These are phyloP conservation scores for Picea glauca DNA, from an alignment of 75 land plant genomes.

Conservation along the genomic window DNA sequence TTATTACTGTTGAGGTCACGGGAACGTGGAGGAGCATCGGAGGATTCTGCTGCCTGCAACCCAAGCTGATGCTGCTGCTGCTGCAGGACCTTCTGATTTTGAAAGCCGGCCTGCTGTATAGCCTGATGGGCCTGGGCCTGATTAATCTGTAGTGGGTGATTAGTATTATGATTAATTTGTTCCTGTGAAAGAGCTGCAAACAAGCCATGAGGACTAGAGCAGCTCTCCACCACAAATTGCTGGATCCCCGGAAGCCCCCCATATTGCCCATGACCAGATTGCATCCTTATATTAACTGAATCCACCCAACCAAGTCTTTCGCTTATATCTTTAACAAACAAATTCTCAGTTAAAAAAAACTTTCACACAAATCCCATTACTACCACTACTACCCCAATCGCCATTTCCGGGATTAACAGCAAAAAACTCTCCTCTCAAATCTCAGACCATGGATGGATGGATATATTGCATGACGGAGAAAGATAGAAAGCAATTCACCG, in stretches of 20 bases:
- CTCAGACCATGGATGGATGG: neutral
- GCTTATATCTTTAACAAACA: neutral
- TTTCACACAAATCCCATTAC: neutral
- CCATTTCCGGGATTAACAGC: neutral
- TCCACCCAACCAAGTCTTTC: neutral
- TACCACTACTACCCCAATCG: neutral
- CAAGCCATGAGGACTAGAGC: constrained; percentile 7
- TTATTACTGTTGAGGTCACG: neutral
- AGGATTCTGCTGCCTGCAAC: neutral
- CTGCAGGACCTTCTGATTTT: constrained; percentile 16
- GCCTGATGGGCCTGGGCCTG: neutral
- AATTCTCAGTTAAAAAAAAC: neutral
- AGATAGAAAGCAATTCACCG: neutral
- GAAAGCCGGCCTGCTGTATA: constrained; percentile 12
- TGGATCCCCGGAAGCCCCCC: constrained; percentile 33
- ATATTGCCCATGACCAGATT: constrained; percentile 22
- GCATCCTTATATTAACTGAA: constrained; percentile 17
- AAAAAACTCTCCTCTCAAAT: neutral
- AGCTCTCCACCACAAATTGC: constrained; percentile 35
- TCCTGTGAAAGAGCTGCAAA: neutral
- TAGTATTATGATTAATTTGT: neutral
- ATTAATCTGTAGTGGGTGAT: neutral
- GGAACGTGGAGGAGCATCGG: neutral
- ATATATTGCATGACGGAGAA: neutral
- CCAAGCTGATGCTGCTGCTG: constrained; percentile 20